Percentiles rank a stretch among this genome's conserved stretches.
Conservation (phyloP, 768 basidiomycete species). For the Suillus luteus region DNA sequence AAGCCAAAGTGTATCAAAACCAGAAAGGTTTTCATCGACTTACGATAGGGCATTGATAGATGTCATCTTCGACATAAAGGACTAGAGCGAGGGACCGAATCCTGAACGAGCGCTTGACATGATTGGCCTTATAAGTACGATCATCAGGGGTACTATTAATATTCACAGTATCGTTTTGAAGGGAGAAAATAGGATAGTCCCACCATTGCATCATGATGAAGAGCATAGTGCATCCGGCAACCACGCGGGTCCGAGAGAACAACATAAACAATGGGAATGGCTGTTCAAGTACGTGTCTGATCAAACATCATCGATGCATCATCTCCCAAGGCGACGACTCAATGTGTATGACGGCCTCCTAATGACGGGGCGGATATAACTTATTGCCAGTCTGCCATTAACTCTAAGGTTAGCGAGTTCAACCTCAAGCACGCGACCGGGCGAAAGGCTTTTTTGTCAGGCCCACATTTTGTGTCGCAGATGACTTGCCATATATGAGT, state of each 20-base stretch:
- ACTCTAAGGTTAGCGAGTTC: not conserved
- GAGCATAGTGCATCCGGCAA: not conserved
- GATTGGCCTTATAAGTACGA: not conserved
- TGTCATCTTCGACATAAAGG: not conserved
- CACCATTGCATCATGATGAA: not conserved
- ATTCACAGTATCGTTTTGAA: not conserved
- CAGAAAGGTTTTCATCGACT: not conserved
- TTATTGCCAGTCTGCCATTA: not conserved
- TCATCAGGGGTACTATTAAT: not conserved
- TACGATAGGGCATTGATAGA: not conserved
- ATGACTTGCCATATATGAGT: not conserved
- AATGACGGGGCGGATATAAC: not conserved
- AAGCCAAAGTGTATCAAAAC: slow-evolving; percentile 1
- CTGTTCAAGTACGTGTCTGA: not conserved
- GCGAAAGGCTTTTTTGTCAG: not conserved
- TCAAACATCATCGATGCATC: not conserved
- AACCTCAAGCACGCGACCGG: not conserved
- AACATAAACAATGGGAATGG: not conserved
- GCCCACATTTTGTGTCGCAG: too few relatives aligned
- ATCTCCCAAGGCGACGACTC: not conserved
- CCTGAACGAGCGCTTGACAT: not conserved
- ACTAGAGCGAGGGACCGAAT: not conserved
- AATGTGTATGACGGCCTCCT: not conserved
- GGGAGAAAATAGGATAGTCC: not conserved
- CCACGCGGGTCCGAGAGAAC: not conserved